Base-by-base conservation (phyloP, 345 rosid genomes). In the Garcia nutans region DNA sequence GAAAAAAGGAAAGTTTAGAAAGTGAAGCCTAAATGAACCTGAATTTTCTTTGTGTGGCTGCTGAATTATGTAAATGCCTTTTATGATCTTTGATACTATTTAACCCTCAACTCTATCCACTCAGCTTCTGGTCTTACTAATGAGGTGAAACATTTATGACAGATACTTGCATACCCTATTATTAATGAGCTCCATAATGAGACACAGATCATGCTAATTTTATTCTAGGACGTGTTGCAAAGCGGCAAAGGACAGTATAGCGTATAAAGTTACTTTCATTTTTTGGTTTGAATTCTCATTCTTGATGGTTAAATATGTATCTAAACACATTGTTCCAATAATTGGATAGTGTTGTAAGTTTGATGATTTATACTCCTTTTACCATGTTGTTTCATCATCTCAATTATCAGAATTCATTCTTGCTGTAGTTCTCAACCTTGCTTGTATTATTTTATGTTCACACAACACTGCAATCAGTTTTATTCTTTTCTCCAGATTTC, bases 401-500 rank as follows among this genome's bases (percentile, higher is more conserved):
- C 37, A n/a, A 59, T 56, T 71, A 23, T 68, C 26, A 50, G 72
- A 49, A 54, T 15, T 54, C 56, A 68, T 71, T 37, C 52, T 71
- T 71, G 20, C 54, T 5, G 50, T 59, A 72, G 31, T 44, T 65
- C 41, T 47, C 17, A 13, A 23, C 42, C 24, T 5, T 54, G 20
- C 63, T 20, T n/a, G 31, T 44, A 41, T 44, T 23, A 68, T 19
- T 52, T 23, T 50, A 50, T 65, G 50, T 65, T 22, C 65, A 22
- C 28, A 19, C 22, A 59, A 44, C 41, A 22, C 10, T 6, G 8
- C 19, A 57, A 24, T 26, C 58, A n/a, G 50, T 57, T 47, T 41
- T 17, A 9, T 65, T 65, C 22, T 54, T 31, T 58, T 33, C 45
- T 63, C 65, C 76, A 96, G 99, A 49, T 96, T 96, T 79, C 99